These are phyloP conservation scores for Kodamaea lidongshanica DNA, from an alignment of 805 yeast genomes.

Conservation along the genomic window DNA sequence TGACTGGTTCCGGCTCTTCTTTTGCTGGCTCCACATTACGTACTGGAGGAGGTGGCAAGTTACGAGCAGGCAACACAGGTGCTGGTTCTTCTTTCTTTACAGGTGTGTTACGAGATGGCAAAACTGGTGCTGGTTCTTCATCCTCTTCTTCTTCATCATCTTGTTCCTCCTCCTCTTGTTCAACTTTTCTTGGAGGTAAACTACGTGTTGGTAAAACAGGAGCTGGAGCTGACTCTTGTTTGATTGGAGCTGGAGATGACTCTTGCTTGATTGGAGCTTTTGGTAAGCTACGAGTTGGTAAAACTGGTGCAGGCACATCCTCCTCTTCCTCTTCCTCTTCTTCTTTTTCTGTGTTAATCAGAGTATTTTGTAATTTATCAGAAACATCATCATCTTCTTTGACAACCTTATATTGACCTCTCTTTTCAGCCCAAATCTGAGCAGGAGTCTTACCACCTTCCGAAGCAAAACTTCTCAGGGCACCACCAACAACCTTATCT, in stretches of 20 bases:
- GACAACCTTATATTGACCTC: constrained; percentile 55
- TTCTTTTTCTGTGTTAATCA: constrained; percentile 8
- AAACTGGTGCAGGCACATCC: constrained; percentile 8
- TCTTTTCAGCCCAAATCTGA: constrained; percentile 90
- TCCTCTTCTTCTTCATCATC: too few relatives aligned
- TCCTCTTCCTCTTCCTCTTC: constrained; percentile 44
- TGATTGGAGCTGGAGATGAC: constrained; percentile 10
- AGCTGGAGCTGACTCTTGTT: constrained; percentile 12
- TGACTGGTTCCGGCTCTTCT: constrained; percentile 17
- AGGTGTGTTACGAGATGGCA: too few relatives aligned
- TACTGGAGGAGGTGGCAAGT: constrained; percentile 10
- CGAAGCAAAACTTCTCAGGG: constrained; percentile 55
- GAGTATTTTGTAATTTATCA: constrained; percentile 9
- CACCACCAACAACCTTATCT: constrained; percentile 51
- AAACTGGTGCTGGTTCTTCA: constrained; percentile 17
- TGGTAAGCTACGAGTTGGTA: constrained; percentile 18
- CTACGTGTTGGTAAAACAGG: constrained; percentile 14
- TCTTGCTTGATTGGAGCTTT: constrained; percentile 14
- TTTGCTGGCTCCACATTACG: constrained; percentile 14
- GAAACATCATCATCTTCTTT: constrained; percentile 15
- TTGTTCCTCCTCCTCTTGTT: constrained; percentile 15
- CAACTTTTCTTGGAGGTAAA: constrained; percentile 13
- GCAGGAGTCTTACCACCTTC: constrained; percentile 87
- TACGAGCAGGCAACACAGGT: constrained; percentile 9
- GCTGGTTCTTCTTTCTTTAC: too few relatives aligned